Base-by-base conservation (phyloP, 148 eudicot species). In the Camellia sinensis region DNA sequence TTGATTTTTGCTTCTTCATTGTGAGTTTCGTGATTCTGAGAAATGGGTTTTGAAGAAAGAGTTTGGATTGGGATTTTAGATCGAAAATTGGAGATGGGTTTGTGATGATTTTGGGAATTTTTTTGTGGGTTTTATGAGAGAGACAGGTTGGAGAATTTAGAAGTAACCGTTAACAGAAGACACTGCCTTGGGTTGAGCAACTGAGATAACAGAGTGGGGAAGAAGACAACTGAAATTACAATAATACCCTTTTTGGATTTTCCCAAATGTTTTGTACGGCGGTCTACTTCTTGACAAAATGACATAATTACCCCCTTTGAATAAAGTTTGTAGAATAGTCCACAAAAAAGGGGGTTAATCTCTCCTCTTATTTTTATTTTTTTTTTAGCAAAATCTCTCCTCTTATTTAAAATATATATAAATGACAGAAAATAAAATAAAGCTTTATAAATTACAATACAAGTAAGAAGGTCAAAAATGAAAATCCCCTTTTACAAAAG, bases 1-100 rank as follows among this genome's bases (percentile, higher is more conserved):
- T 71, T 68, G 79, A 4, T 67, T 84, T 91, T 18, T 81, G 90
- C 79, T 80, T 90, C 86, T 93, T 92, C 91, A 88, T 87, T 80
- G 84, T 57, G 52, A 7, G 52, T 48, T 48, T 48, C 7, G 52
- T 5, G 52, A 48, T 0, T 29, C 50, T 17, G n/a, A 54, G 59
- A 7, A 53, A 71, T 37, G 79, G 73, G 57, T 19, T 19, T 70
- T 69, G 78, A 45, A 45, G 7, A 2, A 29, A 29, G 37, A 43
- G 14, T 41, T 62, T 52, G 73, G 60, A 50, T 61, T 14, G 74
- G 52, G 71, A 59, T 1, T 63, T 53, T 53, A 69, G 60, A 52
- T 61, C 10, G 74, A 37, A 71, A 59, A 0, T 63, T 53, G 63
- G 19, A 70, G 57, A 11, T 54, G 8, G 13, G 73, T 66, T 44